Evolutionary conservation across 2,329 filamentous ascomycete genomes (phyloP).

Genomic region (Claviceps fusiformis): DNA sequence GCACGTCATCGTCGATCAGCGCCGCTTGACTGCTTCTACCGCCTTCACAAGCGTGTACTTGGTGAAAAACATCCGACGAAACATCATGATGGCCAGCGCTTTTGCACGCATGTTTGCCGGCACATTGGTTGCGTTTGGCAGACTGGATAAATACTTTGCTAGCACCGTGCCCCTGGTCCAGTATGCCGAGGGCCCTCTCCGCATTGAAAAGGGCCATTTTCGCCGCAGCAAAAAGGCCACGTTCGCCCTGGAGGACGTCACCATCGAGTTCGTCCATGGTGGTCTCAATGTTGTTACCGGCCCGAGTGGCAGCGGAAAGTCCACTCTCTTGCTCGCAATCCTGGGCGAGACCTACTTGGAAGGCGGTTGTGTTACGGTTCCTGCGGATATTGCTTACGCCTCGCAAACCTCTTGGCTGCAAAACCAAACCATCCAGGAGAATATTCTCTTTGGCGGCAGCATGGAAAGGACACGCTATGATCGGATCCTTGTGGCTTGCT

Average conservation of each 20-base stretch:
- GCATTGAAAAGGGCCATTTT: constrained; percentile 32
- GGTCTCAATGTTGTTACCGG: constrained; percentile 42
- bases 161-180: constrained; percentile 33
- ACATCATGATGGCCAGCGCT: constrained; percentile 35
- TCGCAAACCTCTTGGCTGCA: constrained; percentile 46
- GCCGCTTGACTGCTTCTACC: constrained; percentile 38
- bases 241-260: constrained; percentile 34
- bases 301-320: constrained; percentile 43
- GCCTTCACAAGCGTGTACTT: constrained; percentile 44
- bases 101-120: constrained; percentile 23
- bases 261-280: constrained; percentile 37
- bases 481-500: constrained; percentile 41
- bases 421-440: constrained; percentile 40
- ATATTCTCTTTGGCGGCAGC: constrained; percentile 38
- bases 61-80: constrained; percentile 37
- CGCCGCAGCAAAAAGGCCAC: constrained; percentile 34
- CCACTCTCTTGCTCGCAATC: constrained; percentile 39
- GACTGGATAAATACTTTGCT: constrained; percentile 40
- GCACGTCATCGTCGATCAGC: constrained; percentile 33
- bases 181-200: constrained; percentile 36
- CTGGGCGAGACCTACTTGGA: constrained; percentile 41
- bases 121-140: constrained; percentile 30
- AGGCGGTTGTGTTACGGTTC: constrained; percentile 31
- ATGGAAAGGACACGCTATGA: constrained; percentile 41
- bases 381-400: constrained; percentile 40